Evolutionary conservation across 2,329 filamentous ascomycete genomes (phyloP), one percentile per base, ranked within the genome.

Genomic region (Nemania abortiva): DNA sequence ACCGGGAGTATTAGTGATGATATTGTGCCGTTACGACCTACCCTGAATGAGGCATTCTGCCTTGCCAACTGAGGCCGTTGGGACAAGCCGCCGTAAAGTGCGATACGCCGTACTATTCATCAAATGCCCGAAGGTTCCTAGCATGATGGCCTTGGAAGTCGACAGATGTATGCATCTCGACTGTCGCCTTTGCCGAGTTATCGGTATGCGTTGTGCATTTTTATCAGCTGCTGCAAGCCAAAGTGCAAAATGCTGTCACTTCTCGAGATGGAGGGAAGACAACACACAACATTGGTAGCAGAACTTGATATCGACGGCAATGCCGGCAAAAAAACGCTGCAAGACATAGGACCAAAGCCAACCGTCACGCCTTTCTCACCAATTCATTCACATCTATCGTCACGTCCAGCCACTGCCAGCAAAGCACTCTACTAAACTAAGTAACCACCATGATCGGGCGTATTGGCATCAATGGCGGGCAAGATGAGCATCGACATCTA

Each of bases 201-300:
- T 47, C 37, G 58, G 64, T 60, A 63, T 70, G 64, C 45, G 63
- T 56, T 63, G 64, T 67, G 63, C 63, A 55, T n/a, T 63, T 27
- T 54, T 27, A 50, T 55, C 56, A 64, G 63, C 54, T 53, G 22
- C 64, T 59, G 64, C 64, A 68, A 66, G 60, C 31, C 53, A 63
- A 61, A 56, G 60, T 61, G 64, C 39, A 63, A 61, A 56, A 56
- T 61, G 64, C 39, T 47, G 54, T 56, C 60, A 52, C 31, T 60
- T 34, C 49, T 67, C 54, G 50, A 66, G 53, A 69, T 62, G 70
- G 64, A 70, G 67, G 70, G 67, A 60, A 57, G 70, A 67, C 70
- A 70, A 42, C 67, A 66, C 59, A 57, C 60, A 65, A 37, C 55
- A 58, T 62, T 52, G 42, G 59, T 29, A 63, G 52, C 24, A 52